phyloP scores from a whole-genome alignment of 1,284 basidiomycete species.

The Tylopilus sp. region DNA sequence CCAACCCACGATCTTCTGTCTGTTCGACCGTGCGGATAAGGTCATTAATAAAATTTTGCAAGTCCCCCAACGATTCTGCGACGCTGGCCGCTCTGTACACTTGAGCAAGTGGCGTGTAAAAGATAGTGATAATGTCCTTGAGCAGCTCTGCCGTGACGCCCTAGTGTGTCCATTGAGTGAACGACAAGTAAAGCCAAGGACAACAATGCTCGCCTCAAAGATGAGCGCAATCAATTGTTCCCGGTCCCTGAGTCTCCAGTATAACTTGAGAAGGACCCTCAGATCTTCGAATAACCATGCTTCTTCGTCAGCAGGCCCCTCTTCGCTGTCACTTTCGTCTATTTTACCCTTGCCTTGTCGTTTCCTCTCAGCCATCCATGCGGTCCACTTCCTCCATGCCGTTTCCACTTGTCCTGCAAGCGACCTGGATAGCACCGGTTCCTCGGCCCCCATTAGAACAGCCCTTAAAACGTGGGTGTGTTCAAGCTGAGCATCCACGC shows the following conservation, averaged over 20 bases:
- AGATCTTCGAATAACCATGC: slow-evolving; percentile 95
- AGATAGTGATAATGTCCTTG: slow-evolving; percentile 99
- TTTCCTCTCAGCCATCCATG: slow-evolving; percentile 64
- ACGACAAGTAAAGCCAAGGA: neutral
- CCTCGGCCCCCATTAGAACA: slow-evolving; percentile 79
- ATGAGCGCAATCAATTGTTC: slow-evolving; percentile 93
- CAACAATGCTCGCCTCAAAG: slow-evolving; percentile 69
- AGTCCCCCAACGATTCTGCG: slow-evolving; percentile 86
- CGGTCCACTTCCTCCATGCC: slow-evolving; percentile 72
- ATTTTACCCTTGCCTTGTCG: slow-evolving; percentile 58
- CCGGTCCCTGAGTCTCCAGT: slow-evolving; percentile 80
- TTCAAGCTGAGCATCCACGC: slow-evolving; percentile 69
- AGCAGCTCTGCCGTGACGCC: slow-evolving; percentile 92
- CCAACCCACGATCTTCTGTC: slow-evolving; percentile 78
- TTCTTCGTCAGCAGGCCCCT: slow-evolving; percentile 88
- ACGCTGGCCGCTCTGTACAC: slow-evolving; percentile 98
- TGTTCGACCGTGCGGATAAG: slow-evolving; percentile 93
- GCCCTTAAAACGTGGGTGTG: slow-evolving; percentile 69
- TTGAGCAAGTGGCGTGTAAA: slow-evolving; percentile 96
- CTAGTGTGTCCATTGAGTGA: slow-evolving; percentile 39
- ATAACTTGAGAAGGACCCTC: slow-evolving; percentile 72
- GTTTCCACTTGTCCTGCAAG: slow-evolving; percentile 78
- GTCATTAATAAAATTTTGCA: slow-evolving; percentile 95
- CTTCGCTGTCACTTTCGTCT: slow-evolving; percentile 73
- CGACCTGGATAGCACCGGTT: slow-evolving; percentile 67